phyloP scores from a whole-genome alignment of 2,329 filamentous ascomycete genomes.

The Cyphellophora europaea region DNA sequence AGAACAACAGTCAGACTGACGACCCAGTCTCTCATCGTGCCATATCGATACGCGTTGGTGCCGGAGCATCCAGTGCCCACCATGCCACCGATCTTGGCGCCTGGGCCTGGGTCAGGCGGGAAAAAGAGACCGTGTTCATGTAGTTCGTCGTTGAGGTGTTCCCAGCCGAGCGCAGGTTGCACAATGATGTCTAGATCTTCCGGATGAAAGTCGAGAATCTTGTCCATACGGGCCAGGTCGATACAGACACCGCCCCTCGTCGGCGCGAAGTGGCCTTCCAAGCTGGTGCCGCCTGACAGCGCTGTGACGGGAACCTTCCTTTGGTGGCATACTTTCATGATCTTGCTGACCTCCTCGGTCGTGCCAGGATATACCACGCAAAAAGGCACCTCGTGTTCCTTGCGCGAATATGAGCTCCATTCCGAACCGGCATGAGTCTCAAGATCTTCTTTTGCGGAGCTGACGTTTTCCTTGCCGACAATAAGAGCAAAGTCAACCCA shows the following conservation, averaged over 20 bases:
- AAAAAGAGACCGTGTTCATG: slow-evolving; percentile 72
- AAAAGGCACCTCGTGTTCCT: slow-evolving; percentile 35
- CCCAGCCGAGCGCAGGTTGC: slow-evolving; percentile 79
- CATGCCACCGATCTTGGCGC: slow-evolving; percentile 79
- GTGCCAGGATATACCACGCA: slow-evolving; percentile 65
- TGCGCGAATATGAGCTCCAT: slow-evolving; percentile 47
- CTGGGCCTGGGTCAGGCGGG: slow-evolving; percentile 82
- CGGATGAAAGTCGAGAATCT: slow-evolving; percentile 67
- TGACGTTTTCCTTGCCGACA: slow-evolving; percentile 55
- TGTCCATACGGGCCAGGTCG: slow-evolving; percentile 79
- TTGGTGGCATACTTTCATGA: slow-evolving; percentile 81
- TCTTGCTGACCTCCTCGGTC: slow-evolving; percentile 73
- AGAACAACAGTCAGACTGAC: slow-evolving; percentile 77
- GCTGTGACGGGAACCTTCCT: slow-evolving; percentile 76
- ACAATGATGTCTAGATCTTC: slow-evolving; percentile 68
- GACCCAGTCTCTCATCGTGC: slow-evolving; percentile 94
- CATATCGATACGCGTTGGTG: slow-evolving; percentile 86
- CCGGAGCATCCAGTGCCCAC: slow-evolving; percentile 49
- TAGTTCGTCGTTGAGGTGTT: slow-evolving; percentile 71
- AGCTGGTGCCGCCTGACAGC: slow-evolving; percentile 78
- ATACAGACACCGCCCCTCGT: slow-evolving; percentile 77
- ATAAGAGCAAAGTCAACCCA: slow-evolving; percentile 55
- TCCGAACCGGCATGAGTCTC: slow-evolving; percentile 51
- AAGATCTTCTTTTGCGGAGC: slow-evolving; percentile 43
- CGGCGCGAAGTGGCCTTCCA: slow-evolving; percentile 81